Evolutionary conservation across 306 rosid species (phyloP).

Genomic region (Phaseolus lunatus): DNA sequence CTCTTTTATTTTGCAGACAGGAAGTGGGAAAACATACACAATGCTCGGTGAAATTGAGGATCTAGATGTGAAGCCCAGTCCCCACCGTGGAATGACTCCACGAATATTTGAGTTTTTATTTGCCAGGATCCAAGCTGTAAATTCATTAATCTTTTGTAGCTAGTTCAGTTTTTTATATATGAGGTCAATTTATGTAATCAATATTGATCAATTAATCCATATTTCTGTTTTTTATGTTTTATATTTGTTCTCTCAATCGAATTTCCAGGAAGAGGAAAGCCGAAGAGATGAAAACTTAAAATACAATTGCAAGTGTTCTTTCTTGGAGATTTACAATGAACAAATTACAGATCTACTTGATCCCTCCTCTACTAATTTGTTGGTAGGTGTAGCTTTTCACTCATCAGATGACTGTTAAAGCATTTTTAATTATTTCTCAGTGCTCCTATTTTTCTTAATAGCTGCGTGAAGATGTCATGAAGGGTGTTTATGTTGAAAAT

Average conservation of each 20-base stretch:
- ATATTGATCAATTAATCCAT: constrained; percentile 7
- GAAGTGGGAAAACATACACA: constrained; percentile 97
- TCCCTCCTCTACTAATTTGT: constrained; percentile 87
- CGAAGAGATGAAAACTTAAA: constrained; percentile 84
- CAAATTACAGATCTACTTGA: constrained; percentile 95
- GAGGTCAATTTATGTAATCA: neutral
- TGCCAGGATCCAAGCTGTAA: constrained; percentile 99
- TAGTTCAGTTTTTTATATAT: constrained; percentile 32
- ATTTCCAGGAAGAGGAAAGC: constrained; percentile 92
- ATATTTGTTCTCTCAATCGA: constrained; percentile 25
- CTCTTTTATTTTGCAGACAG: constrained; percentile 74
- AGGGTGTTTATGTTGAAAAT: constrained; percentile 95
- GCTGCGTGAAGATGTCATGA: constrained; percentile 94
- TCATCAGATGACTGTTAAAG: constrained; percentile 21
- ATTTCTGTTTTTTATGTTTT: constrained; percentile 38
- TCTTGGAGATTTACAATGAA: constrained; percentile 95
- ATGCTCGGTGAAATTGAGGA: constrained; percentile 97
- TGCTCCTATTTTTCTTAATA: constrained; percentile 43
- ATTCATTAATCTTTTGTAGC: constrained; percentile 3
- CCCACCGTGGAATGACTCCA: constrained; percentile 94
- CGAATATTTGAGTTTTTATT: constrained; percentile 94
- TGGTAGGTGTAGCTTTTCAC: constrained; percentile 63
- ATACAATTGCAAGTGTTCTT: constrained; percentile 97
- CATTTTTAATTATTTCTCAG: constrained; percentile 30
- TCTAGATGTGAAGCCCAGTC: constrained; percentile 88